These are phyloP conservation scores for Magnusiomyces sp. DNA, from an alignment of 1,139 yeast species.

Conservation along the genomic window DNA sequence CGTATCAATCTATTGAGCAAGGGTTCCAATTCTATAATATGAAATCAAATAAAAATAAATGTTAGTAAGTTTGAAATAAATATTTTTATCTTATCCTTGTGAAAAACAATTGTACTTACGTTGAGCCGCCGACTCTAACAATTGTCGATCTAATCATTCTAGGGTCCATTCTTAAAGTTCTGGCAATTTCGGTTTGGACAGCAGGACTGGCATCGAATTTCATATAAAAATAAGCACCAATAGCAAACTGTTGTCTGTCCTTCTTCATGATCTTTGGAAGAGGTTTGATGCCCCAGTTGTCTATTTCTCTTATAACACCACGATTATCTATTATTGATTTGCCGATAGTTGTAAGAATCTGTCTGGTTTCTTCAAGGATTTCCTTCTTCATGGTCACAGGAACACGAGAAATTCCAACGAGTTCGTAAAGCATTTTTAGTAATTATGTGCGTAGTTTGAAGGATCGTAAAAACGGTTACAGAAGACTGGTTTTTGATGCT, in stretches of 20 bases:
- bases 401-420: slow-evolving; percentile 74
- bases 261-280: slow-evolving; percentile 76
- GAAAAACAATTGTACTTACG: slow-evolving; percentile 17
- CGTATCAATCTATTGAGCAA: no score
- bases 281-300: slow-evolving; percentile 68
- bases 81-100: not conserved
- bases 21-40: no score
- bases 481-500: no score
- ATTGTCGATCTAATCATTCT: slow-evolving; percentile 76
- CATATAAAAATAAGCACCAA: slow-evolving; percentile 81
- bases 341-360: slow-evolving; percentile 74
- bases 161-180: slow-evolving; percentile 80
- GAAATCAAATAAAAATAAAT: not conserved
- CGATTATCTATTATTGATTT: slow-evolving; percentile 76
- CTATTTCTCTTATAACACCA: slow-evolving; percentile 80
- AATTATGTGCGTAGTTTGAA: not conserved
- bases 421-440: slow-evolving; percentile 69
- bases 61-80: not conserved
- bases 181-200: slow-evolving; percentile 75
- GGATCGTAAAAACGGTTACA: no score
- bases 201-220: slow-evolving; percentile 78
- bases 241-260: slow-evolving; percentile 83
- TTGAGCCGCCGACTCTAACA: slow-evolving; percentile 55
- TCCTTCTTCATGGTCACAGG: slow-evolving; percentile 24
- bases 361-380: slow-evolving; percentile 30